A percentile compares a stretch with the other conserved stretches of the same genome.
These are phyloP conservation scores for Pleurotus tuoliensis DNA, from an alignment of 768 basidiomycete genomes.

Conservation along the genomic window DNA sequence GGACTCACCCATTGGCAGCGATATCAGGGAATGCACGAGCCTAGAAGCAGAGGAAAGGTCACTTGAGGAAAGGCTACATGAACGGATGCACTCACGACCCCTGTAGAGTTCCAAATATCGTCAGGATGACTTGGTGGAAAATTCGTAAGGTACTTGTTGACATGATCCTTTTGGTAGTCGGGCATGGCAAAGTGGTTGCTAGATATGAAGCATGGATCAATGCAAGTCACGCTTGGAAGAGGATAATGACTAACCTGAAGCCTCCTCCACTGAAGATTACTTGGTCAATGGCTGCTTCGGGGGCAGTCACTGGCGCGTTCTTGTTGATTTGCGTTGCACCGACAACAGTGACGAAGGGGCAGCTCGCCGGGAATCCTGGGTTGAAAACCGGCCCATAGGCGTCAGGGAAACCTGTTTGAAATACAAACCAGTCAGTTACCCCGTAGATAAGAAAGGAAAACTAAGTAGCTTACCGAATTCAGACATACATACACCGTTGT, in stretches of 20 bases:
- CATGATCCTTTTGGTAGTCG: conserved; percentile 34
- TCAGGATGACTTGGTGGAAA: conserved; percentile 20
- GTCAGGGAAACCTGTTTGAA: conserved; percentile 1
- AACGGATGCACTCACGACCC: conserved; percentile 18
- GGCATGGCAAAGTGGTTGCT: conserved; percentile 38
- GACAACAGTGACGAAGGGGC: conserved; percentile 32
- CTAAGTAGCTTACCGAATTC: conserved; percentile 31
- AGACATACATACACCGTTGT: conserved; percentile 32
- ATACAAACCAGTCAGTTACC: background rate
- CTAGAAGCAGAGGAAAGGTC: conserved; percentile 15
- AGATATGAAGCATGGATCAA: background rate
- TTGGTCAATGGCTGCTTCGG: conserved; percentile 34
- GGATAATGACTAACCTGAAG: conserved; percentile 15
- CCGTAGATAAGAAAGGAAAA: too few species aligned
- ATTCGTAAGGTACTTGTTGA: conserved; percentile 28
- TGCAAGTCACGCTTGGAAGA: background rate
- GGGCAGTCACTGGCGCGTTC: conserved; percentile 22
- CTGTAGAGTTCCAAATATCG: conserved; percentile 28
- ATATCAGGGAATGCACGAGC: conserved; percentile 49
- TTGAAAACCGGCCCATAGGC: conserved; percentile 25
- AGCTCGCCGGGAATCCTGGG: conserved; percentile 29
- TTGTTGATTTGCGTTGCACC: conserved; percentile 41
- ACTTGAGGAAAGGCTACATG: conserved; percentile 8
- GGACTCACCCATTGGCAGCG: conserved; percentile 35
- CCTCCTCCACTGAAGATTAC: conserved; percentile 34